A percentile compares a stretch with the other conserved stretches of the same genome.
phyloP scores from a whole-genome alignment of 2,329 filamentous ascomycete species.

The Neobulgaria alba region DNA sequence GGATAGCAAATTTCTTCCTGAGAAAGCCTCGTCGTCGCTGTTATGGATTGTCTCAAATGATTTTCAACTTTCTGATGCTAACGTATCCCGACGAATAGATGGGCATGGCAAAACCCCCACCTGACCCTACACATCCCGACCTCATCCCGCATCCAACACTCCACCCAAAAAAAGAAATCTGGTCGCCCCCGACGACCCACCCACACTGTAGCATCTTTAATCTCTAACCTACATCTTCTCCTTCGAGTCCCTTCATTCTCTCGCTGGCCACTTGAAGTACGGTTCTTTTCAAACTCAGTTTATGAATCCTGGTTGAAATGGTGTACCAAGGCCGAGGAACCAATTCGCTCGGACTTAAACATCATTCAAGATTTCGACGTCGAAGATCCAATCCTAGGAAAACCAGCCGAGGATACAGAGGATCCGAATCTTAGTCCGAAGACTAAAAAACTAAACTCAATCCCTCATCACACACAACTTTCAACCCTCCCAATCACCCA shows the following conservation, averaged over 20 bases:
- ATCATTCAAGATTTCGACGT: conserved; percentile 23
- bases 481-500: too few species aligned
- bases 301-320: conserved; percentile 59
- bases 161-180: conserved; percentile 42
- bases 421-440: too few species aligned
- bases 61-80: too few species aligned
- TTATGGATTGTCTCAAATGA: too few species aligned
- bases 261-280: conserved; percentile 72
- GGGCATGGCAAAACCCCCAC: conserved; percentile 86
- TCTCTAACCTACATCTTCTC: conserved; percentile 76
- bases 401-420: too few species aligned
- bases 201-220: conserved; percentile 54
- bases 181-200: conserved; percentile 48
- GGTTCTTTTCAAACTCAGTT: conserved; percentile 69
- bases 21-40: too few species aligned
- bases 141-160: conserved; percentile 47
- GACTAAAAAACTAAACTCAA: too few species aligned
- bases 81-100: conserved; percentile 42
- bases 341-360: conserved; percentile 17
- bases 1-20: too few species aligned
- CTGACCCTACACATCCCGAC: conserved; percentile 68
- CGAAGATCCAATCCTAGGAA: too few species aligned
- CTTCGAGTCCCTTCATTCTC: conserved; percentile 71
- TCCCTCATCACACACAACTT: too few species aligned
- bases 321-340: conserved; percentile 33